These are phyloP conservation scores for Paspalum notatum DNA, from an alignment of 176 grass and related monocot genomes.

Conservation along the genomic window DNA sequence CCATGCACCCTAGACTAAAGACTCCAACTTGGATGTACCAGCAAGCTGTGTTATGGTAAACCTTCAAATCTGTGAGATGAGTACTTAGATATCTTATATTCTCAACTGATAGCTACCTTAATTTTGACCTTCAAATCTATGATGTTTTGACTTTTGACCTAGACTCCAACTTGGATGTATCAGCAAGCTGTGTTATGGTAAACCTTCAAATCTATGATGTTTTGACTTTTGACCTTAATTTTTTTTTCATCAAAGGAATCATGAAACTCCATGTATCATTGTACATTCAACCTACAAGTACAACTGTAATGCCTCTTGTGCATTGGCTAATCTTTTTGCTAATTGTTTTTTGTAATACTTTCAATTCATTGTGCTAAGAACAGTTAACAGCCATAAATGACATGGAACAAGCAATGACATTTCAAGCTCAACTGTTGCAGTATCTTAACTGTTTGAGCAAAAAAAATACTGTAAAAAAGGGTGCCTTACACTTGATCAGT, in stretches of 20 bases:
- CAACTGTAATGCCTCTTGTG: no score
- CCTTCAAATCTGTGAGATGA: constrained; percentile 25
- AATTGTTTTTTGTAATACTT: constrained; percentile 16
- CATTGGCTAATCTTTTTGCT: constrained; percentile 17
- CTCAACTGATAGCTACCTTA: constrained; percentile 21
- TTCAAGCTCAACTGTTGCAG: neutral
- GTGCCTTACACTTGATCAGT: constrained; percentile 88
- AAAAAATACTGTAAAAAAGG: neutral
- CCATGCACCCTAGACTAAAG: neutral
- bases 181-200: neutral
- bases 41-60: neutral
- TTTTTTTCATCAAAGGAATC: neutral
- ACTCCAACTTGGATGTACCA: constrained; percentile 16
- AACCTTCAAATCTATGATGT: constrained; percentile 6
- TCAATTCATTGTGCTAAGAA: constrained; percentile 25
- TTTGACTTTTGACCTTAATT: neutral
- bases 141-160: no score
- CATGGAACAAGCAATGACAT: neutral
- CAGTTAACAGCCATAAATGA: neutral
- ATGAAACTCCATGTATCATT: neutral
- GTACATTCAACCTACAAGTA: neutral
- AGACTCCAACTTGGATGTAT: constrained; percentile 20
- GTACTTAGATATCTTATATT: neutral
- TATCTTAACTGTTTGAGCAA: constrained; percentile 23
- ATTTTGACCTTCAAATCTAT: no score